These are phyloP conservation scores for Fusarium torulosum DNA, from an alignment of 2,329 filamentous ascomycete genomes.

Conservation along the genomic window DNA sequence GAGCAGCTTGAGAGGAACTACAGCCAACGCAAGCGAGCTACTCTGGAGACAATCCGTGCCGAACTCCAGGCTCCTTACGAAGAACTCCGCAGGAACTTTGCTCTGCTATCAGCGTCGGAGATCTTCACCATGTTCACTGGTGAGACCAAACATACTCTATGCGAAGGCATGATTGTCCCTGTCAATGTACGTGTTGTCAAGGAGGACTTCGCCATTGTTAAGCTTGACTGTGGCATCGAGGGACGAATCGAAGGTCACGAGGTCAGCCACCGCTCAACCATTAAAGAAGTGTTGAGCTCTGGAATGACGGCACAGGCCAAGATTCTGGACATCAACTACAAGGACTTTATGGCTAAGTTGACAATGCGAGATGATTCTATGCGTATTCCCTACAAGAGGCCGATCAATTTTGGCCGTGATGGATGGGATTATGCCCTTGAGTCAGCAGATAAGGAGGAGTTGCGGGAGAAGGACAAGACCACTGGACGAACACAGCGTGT, in stretches of 20 bases:
- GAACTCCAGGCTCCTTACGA: conserved; percentile 95
- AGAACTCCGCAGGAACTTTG: conserved; percentile 87
- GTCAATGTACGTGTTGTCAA: conserved; percentile 90
- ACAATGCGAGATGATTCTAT: conserved; percentile 86
- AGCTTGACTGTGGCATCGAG: conserved; percentile 94
- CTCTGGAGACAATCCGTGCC: conserved; percentile 93
- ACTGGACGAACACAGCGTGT: conserved; percentile 91
- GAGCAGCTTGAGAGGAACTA: conserved; percentile 94
- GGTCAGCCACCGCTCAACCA: conserved; percentile 78
- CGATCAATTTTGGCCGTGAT: conserved; percentile 77
- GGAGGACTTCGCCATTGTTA: conserved; percentile 92
- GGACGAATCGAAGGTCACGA: conserved; percentile 87
- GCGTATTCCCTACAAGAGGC: conserved; percentile 76
- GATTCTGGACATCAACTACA: conserved; percentile 87
- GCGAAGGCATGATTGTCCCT: conserved; percentile 91
- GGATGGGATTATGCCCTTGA: conserved; percentile 93
- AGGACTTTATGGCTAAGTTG: conserved; percentile 84
- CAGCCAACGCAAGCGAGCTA: conserved; percentile 93
- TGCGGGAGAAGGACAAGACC: conserved; percentile 86
- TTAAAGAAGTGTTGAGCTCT: conserved; percentile 78
- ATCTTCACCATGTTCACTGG: conserved; percentile 98
- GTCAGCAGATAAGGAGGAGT: conserved; percentile 81
- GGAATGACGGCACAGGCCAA: conserved; percentile 92
- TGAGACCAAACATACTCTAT: conserved; percentile 85
- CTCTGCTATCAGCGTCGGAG: conserved; percentile 76